Evolutionary conservation across 495 filamentous ascomycete genomes (phyloP), one percentile per base, ranked within the genome.

Genomic region (Penicillium antarcticum): DNA sequence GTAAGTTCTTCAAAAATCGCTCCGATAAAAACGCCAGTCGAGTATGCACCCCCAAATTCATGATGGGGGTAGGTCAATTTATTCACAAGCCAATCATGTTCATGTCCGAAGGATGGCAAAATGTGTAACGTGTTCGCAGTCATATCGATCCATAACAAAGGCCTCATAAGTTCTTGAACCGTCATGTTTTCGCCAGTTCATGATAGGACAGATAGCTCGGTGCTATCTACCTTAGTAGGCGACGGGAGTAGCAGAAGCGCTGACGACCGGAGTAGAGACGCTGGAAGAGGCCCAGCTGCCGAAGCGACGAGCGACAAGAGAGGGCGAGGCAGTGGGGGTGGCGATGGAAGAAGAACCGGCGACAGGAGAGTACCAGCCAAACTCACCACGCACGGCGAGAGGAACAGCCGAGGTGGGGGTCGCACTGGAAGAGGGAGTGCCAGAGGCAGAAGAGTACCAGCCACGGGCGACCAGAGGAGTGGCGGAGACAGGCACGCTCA

Each of bases 401-500:
- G 51, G 44, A 17, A 36, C 57, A 32, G 51, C 35, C 12, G 47
- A 48, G 23, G 51, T 36, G 9, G 47, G 14, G 12, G 19, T 42
- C 39, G 37, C 40, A 12, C 39, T 45, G 6, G 46, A 45, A 19
- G 35, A 48, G 17, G 56, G 44, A 10, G 36, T 40, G 19, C 21
- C 23, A 5, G 53, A 36, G 17, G 39, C 42, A 34, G 53, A 19
- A 35, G 43, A 24, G 38, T 33, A 34, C 47, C 47, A 49, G 24
- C 16, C 47, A 5, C 56, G 56, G n/a, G 56, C 52, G 42, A 32
- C 31, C 1, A 56, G 44, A 42, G 57, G 29, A n/a, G n/a, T n/a
- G n/a, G n/a, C n/a, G n/a, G n/a, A n/a, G n/a, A n/a, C n/a, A n/a
- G n/a, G n/a, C n/a, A n/a, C n/a, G n/a, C n/a, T n/a, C n/a, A n/a